Evolutionary conservation across 2,329 filamentous ascomycete species (phyloP).

Genomic region (Lachnum nothofagi): DNA sequence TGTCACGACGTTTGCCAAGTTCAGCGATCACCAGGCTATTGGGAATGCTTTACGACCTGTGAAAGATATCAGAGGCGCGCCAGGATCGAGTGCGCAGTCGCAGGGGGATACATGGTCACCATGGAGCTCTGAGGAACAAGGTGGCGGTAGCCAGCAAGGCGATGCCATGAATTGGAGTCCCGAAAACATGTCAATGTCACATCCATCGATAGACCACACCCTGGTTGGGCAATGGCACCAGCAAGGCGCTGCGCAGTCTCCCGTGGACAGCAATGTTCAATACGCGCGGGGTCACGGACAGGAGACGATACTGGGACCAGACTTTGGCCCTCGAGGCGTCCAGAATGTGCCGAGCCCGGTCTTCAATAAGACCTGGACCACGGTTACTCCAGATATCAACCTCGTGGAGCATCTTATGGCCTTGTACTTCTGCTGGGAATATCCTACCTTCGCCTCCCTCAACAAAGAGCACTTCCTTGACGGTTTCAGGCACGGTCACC

Average conservation of each 20-base stretch:
- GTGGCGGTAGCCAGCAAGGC: constrained; percentile 4
- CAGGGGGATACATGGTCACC: constrained; percentile 8
- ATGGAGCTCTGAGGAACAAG: constrained; percentile 5
- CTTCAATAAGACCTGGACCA: constrained; percentile 64
- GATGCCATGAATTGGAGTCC: constrained; percentile 32
- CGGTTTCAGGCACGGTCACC: constrained; percentile 18
- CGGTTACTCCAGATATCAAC: constrained; percentile 50
- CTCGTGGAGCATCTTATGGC: constrained; percentile 60
- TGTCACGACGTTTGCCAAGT: constrained; percentile 25
- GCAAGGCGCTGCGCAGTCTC: constrained; percentile 4
- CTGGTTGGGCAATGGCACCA: constrained; percentile 38
- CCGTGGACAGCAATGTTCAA: constrained; percentile 11
- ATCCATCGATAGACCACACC: constrained; percentile 40
- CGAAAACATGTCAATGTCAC: constrained; percentile 17
- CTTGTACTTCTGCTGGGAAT: constrained; percentile 71
- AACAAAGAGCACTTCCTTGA: constrained; percentile 42
- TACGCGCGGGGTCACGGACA: constrained; percentile 40
- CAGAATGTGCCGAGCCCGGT: constrained; percentile 68
- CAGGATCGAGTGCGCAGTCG: constrained; percentile 14
- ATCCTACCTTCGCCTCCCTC: constrained; percentile 68
- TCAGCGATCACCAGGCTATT: constrained; percentile 35
- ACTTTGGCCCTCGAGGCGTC: constrained; percentile 54
- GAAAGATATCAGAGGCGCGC: constrained; percentile 41
- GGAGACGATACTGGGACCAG: constrained; percentile 54
- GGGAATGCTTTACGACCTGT: constrained; percentile 27